Conservation (phyloP, 495 filamentous ascomycete genomes). For the Penicillium taxi region DNA sequence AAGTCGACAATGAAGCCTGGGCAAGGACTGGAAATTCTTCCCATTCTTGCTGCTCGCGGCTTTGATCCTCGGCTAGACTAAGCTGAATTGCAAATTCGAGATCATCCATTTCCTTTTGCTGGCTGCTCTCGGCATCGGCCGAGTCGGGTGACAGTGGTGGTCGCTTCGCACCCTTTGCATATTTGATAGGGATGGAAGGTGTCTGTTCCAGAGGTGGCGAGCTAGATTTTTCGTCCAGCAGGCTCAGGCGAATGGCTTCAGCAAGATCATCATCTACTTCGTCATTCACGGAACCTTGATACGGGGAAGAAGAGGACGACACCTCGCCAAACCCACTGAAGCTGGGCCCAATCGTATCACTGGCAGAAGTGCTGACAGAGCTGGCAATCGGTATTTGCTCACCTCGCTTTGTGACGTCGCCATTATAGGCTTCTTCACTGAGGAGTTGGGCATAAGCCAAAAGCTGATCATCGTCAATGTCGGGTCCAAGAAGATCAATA, state of each 20-base stretch:
- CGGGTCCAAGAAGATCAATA: conserved; percentile 62
- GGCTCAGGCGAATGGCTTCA: conserved; percentile 69
- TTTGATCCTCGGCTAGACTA: conserved; percentile 73
- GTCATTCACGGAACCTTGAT: conserved; percentile 37
- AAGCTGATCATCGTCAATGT: conserved; percentile 78
- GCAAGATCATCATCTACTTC: conserved; percentile 70
- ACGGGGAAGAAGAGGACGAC: conserved; percentile 34
- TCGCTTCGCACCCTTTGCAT: conserved; percentile 30
- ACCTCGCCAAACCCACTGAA: conserved; percentile 43
- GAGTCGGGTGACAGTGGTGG: conserved; percentile 15
- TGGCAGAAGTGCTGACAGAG: conserved; percentile 40
- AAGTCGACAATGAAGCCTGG: conserved; percentile 32
- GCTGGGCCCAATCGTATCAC: conserved; percentile 38
- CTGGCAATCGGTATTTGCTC: conserved; percentile 39
- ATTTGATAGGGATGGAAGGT: conserved; percentile 46
- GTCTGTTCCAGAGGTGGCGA: conserved; percentile 18
- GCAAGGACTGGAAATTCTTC: conserved; percentile 55
- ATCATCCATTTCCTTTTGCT: conserved; percentile 56
- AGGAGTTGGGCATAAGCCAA: conserved; percentile 82
- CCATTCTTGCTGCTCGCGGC: conserved; percentile 30
- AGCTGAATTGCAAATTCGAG: conserved; percentile 76
- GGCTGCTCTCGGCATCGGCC: conserved; percentile 28
- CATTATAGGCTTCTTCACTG: conserved; percentile 66
- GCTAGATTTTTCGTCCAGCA: conserved; percentile 46
- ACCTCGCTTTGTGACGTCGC: conserved; percentile 51